A percentile compares a stretch with the other conserved stretches of the same genome.
phyloP scores from a whole-genome alignment of 1,284 basidiomycete genomes.

The Xerocomus nothofagi region DNA sequence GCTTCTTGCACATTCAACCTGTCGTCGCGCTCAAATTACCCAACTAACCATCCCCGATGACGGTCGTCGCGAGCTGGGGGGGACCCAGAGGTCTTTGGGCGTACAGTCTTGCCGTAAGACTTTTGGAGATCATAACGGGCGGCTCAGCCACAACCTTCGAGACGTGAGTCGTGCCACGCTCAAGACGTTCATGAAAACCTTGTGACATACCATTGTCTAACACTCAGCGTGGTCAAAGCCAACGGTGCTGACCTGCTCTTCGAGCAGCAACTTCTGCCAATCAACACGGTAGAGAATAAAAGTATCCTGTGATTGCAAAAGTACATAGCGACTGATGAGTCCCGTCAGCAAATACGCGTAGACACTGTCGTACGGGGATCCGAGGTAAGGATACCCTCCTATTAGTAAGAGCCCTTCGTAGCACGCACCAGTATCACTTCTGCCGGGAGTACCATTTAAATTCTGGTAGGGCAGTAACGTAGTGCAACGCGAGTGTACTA shows the following conservation, averaged over 20 bases:
- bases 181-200: conserved; percentile 7
- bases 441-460: neutral
- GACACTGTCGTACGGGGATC: too few relatives aligned
- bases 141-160: conserved; percentile 44
- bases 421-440: too few relatives aligned
- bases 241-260: conserved; percentile 27
- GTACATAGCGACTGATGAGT: too few relatives aligned
- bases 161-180: neutral
- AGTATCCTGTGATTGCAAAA: conserved; percentile 34
- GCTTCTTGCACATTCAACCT: too few relatives aligned
- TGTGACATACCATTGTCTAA: conserved; percentile 37
- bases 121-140: conserved; percentile 46
- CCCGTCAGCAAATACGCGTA: too few relatives aligned
- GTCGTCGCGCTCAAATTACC: conserved; percentile 38
- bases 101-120: conserved; percentile 54
- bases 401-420: conserved; percentile 6
- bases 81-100: conserved; percentile 50
- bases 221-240: neutral
- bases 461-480: neutral
- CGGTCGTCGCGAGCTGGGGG: conserved; percentile 48
- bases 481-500: neutral
- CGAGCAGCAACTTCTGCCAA: conserved; percentile 46
- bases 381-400: conserved; percentile 12
- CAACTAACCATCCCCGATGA: conserved; percentile 41
- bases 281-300: conserved; percentile 55